Percentiles rank a stretch among this genome's conserved stretches.
Evolutionary conservation across 257 asterid genomes (phyloP).

Genomic region (Capsicum baccatum): DNA sequence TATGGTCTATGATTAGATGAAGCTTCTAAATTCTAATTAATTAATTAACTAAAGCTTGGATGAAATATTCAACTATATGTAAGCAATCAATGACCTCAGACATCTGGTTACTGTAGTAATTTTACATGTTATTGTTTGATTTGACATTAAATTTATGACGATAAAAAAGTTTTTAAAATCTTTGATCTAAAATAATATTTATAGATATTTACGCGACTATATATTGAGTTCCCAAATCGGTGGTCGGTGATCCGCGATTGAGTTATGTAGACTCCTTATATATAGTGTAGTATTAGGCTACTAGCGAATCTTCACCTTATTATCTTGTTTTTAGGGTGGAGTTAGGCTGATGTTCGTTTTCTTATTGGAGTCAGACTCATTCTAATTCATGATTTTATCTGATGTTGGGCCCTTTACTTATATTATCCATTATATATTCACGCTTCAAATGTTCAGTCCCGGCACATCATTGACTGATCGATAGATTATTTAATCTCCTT

Average conservation of each 20-base stretch:
- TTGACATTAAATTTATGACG: no score
- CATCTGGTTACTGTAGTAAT: not conserved
- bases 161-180: no score
- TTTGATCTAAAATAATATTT: not conserved
- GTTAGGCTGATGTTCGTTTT: not conserved
- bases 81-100: not conserved
- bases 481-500: not conserved
- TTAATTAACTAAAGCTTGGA: not conserved
- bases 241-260: no score
- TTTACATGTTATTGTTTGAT: not conserved
- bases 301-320: not conserved
- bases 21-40: conserved; percentile 9
- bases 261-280: no score
- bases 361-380: not conserved
- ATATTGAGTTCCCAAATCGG: no score
- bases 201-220: no score
- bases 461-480: not conserved
- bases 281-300: no score
- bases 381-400: not conserved
- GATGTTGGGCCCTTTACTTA: not conserved
- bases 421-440: not conserved
- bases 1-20: not conserved
- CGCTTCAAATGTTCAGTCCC: not conserved
- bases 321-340: not conserved
- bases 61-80: not conserved